These are phyloP conservation scores for Zygoascus sp. DNA, from an alignment of 1,139 yeast species.

Conservation along the genomic window DNA sequence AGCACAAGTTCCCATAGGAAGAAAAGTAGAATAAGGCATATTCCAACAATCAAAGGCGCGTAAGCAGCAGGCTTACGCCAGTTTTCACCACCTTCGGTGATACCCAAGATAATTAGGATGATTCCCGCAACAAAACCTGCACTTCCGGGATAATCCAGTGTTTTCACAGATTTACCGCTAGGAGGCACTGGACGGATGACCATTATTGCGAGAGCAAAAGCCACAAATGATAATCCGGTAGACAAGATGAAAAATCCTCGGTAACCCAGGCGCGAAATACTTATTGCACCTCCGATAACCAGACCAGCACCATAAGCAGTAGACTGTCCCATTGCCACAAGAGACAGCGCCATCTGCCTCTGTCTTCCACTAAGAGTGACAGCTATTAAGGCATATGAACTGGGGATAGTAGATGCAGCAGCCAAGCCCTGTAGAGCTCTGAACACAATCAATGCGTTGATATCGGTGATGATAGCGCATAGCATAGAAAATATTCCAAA, in stretches of 20 bases:
- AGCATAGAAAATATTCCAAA: conserved; percentile 6
- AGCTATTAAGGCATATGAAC: conserved; percentile 8
- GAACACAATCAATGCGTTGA: conserved; percentile 1
- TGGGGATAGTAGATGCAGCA: conserved; percentile 9
- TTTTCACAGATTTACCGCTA: background rate
- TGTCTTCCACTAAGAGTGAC: background rate
- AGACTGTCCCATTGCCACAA: background rate
- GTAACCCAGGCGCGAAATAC: background rate
- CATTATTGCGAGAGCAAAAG: background rate
- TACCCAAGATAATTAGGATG: conserved; percentile 6
- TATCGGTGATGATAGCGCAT: background rate
- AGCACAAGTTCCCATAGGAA: conserved; percentile 5
- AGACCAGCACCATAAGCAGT: conserved; percentile 1
- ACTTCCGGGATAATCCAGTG: conserved; percentile 9
- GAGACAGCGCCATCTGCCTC: background rate
- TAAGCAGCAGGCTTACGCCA: conserved; percentile 2
- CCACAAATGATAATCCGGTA: background rate
- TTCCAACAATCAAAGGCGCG: conserved; percentile 5
- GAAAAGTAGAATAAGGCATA: background rate
- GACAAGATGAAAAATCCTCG: conserved; percentile 7
- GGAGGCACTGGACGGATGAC: background rate
- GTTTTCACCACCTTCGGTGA: conserved; percentile 6
- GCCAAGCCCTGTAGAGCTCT: conserved; percentile 9
- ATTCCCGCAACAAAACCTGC: background rate
- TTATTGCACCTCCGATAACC: conserved; percentile 8